Evolutionary conservation across 345 rosid genomes (phyloP).

Genomic region (Arabidopsis suecica): DNA sequence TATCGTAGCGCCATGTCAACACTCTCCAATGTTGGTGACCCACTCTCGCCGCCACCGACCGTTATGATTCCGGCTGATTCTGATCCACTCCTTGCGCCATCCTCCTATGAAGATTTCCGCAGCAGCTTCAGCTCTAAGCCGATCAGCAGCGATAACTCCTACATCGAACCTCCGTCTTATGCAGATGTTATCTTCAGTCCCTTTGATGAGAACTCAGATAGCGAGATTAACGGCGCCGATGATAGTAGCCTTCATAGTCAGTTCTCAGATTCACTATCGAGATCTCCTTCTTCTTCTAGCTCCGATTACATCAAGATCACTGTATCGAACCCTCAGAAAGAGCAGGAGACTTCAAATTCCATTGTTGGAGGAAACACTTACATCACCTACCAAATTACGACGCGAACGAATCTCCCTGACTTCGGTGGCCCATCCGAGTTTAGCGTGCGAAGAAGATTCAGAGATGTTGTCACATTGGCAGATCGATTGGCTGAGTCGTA

Average conservation of each 20-base stretch:
- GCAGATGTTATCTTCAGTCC: constrained; percentile 85
- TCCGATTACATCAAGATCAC: constrained; percentile 74
- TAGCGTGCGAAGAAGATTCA: constrained; percentile 79
- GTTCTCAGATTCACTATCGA: constrained; percentile 51
- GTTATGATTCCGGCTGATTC: constrained; percentile 58
- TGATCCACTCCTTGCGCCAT: constrained; percentile 71
- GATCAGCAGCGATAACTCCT: constrained; percentile 51
- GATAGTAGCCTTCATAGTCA: constrained; percentile 51
- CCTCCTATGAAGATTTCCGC: constrained; percentile 45
- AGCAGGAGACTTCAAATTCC: constrained; percentile 72
- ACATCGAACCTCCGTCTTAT: constrained; percentile 91
- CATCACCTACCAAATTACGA: constrained; percentile 80
- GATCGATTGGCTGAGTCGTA: constrained; percentile 84
- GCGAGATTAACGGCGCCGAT: constrained; percentile 62
- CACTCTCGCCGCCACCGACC: constrained; percentile 56
- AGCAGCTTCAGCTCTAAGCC: constrained; percentile 47
- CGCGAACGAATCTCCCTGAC: constrained; percentile 78
- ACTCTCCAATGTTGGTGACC: constrained; percentile 56
- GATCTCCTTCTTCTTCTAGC: constrained; percentile 62
- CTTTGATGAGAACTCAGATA: constrained; percentile 60
- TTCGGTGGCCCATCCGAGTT: constrained; percentile 65
- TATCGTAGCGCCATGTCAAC: constrained; percentile 74
- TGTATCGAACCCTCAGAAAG: constrained; percentile 84
- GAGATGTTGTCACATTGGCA: constrained; percentile 77
- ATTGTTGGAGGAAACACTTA: constrained; percentile 78